Evolutionary conservation across 148 eudicot genomes (phyloP), one percentile per base, ranked within the genome.

Genomic region (Rhododendron vialii): DNA sequence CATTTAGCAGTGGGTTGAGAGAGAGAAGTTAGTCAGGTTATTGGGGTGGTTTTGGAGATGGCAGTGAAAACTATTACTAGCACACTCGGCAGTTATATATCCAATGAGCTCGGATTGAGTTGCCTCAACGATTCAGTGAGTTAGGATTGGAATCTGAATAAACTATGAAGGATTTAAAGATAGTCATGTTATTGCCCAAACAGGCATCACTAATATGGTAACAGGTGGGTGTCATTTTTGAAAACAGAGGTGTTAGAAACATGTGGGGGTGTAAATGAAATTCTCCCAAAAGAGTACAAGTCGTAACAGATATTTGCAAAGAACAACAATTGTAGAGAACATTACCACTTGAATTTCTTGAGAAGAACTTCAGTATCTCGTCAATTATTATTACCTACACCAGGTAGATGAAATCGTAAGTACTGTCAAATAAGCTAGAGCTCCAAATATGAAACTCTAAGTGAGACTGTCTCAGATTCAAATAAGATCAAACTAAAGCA

Each of bases 301-400:
- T 55, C 67, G 22, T 53, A 43, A 28, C 53, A 61, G 67, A 47
- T 41, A 73, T 41, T 61, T 3, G 5, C 36, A 10, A 59, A 82
- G 61, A 51, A 81, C 2, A 45, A 69, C 35, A n/a, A 48, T 41
- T 14, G 74, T 28, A 35, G 36, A 63, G 12, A 69, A 80, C 38
- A 35, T 85, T 93, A 97, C 98, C 98, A 87, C 87, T 84, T 36
- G 90, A 90, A 45, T 88, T 93, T 86, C 99, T 91, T 33, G 99
- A 97, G 86, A 97, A 90, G 93, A 91, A 95, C 91, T 97, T 97
- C 89, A 97, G 88, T 84, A 98, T 85, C 92, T 98, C 99, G 65
- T 98, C 99, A 81, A 97, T 98, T 28, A 98, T 83, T 83, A 98
- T 98, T 50, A 98, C 99, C 99, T 98, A 87, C 87, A 91, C 22